phyloP scores from a whole-genome alignment of 768 basidiomycete species.

The Pleurotus cornucopiae region DNA sequence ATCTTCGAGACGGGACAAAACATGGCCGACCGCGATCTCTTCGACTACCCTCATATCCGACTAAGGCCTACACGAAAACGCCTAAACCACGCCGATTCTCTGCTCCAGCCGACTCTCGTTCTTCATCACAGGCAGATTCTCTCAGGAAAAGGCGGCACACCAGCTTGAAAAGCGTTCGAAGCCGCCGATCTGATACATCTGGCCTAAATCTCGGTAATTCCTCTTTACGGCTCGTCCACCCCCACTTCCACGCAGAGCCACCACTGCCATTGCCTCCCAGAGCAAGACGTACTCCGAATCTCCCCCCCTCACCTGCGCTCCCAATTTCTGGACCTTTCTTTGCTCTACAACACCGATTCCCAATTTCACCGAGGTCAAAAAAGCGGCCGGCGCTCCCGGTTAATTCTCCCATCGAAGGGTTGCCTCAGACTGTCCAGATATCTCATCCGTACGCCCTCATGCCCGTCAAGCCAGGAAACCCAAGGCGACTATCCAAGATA shows the following conservation, averaged over 20 bases:
- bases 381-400: not conserved
- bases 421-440: conserved; percentile 12
- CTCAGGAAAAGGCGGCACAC: conserved; percentile 17
- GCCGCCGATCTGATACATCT: conserved; percentile 15
- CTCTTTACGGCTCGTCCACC: conserved; percentile 21
- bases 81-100: conserved; percentile 22
- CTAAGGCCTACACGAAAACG: conserved; percentile 13
- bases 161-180: conserved; percentile 19
- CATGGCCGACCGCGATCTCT: conserved; percentile 13
- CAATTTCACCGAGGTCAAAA: not conserved
- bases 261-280: conserved; percentile 16
- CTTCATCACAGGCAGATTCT: conserved; percentile 1
- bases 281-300: not conserved
- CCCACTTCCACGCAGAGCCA: conserved; percentile 11
- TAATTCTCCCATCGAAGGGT: not conserved
- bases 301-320: not conserved
- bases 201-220: conserved; percentile 12
- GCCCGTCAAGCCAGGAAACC: conserved; percentile 13
- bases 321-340: not conserved
- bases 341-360: not conserved
- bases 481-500: not conserved
- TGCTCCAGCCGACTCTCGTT: conserved; percentile 21
- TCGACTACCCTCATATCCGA: conserved; percentile 15
- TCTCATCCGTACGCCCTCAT: conserved; percentile 26
- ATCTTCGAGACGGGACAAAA: conserved; percentile 4